Evolutionary conservation across 495 filamentous ascomycete species (phyloP).

Genomic region (Rhypophila decipiens): DNA sequence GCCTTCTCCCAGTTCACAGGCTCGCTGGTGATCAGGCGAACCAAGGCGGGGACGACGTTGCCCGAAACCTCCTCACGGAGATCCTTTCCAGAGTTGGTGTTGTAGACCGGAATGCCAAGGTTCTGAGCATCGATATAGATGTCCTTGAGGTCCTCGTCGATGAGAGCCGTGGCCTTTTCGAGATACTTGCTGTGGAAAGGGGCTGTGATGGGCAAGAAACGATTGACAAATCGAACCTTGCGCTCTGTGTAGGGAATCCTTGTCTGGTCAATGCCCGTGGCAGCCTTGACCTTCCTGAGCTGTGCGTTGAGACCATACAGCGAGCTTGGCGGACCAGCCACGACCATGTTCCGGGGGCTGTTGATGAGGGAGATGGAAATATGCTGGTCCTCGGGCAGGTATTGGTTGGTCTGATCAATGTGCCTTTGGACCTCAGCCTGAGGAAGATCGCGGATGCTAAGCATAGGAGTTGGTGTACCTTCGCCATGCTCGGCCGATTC

Average conservation of each 20-base stretch:
- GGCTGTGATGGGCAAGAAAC: constrained; percentile 94
- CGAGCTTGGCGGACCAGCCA: constrained; percentile 91
- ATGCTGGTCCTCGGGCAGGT: constrained; percentile 85
- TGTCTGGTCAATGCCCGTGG: constrained; percentile 93
- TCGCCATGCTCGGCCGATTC: constrained; percentile 93
- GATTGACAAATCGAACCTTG: constrained; percentile 92
- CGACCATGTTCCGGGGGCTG: constrained; percentile 92
- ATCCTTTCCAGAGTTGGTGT: constrained; percentile 82
- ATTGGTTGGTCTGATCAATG: constrained; percentile 91
- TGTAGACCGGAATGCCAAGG: constrained; percentile 75
- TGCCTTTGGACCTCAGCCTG: constrained; percentile 82
- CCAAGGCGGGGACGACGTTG: constrained; percentile 69
- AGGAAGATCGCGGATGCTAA: constrained; percentile 90
- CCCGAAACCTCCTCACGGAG: constrained; percentile 55
- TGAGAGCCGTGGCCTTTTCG: constrained; percentile 65
- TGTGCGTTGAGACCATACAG: constrained; percentile 93
- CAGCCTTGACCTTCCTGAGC: constrained; percentile 91
- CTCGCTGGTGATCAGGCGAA: constrained; percentile 90
- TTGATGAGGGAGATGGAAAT: constrained; percentile 94
- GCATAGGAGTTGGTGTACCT: constrained; percentile 91
- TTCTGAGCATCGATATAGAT: constrained; percentile 61
- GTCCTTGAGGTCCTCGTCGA: constrained; percentile 80
- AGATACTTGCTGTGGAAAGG: constrained; percentile 98
- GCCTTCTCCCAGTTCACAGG: constrained; percentile 92
- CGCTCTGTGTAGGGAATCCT: constrained; percentile 89